Evolutionary conservation across 106 monocot genomes (phyloP).

Genomic region (Dioscorea alata): DNA sequence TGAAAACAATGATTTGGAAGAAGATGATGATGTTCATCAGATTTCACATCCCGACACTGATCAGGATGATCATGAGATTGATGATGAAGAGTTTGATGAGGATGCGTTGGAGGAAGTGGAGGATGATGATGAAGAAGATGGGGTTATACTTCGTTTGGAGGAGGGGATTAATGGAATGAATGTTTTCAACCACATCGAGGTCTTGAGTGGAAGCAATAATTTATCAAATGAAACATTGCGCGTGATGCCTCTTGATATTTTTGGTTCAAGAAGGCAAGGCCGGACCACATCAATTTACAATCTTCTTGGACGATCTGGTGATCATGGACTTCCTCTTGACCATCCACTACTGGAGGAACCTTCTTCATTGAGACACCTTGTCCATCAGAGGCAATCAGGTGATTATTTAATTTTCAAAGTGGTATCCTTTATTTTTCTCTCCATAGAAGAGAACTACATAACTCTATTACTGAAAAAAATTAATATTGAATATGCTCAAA

Average conservation of each 20-base stretch:
- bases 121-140: conserved; percentile 93
- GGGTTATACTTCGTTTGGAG: conserved; percentile 75
- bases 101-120: conserved; percentile 86
- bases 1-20: conserved; percentile 89
- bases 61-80: conserved; percentile 97
- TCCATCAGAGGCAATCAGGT: conserved; percentile 76
- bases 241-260: conserved; percentile 86
- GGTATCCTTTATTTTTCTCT: too few relatives aligned
- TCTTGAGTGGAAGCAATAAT: conserved; percentile 62
- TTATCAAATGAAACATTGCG: conserved; percentile 71
- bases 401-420: too few relatives aligned
- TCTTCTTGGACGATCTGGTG: conserved; percentile 73
- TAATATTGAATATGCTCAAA: too few relatives aligned
- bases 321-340: conserved; percentile 48
- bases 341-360: conserved; percentile 89
- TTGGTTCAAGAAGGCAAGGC: conserved; percentile 80
- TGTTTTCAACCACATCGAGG: conserved; percentile 96
- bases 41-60: conserved; percentile 95
- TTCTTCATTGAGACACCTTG: conserved; percentile 49
- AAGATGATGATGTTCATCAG: conserved; percentile 82
- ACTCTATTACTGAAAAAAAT: too few relatives aligned
- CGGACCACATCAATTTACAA: conserved; percentile 81
- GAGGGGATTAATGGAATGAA: conserved; percentile 94
- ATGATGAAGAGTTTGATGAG: conserved; percentile 92
- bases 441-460: too few relatives aligned